These are phyloP conservation scores for Alnus glutinosa DNA, from an alignment of 306 rosid genomes.

Conservation along the genomic window DNA sequence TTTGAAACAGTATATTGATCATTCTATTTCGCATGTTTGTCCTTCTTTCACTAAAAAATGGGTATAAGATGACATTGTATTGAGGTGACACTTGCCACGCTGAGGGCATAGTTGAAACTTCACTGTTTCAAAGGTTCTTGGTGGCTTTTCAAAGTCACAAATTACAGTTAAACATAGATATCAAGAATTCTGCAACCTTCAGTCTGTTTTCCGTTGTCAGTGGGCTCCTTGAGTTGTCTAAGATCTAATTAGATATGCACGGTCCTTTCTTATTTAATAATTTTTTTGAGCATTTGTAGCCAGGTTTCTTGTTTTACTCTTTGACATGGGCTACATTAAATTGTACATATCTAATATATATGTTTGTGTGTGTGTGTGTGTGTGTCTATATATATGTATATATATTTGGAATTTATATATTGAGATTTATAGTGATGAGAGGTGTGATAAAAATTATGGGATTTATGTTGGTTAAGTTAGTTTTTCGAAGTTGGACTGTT, in stretches of 20 bases:
- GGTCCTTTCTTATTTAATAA: too few species aligned
- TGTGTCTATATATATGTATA: too few species aligned
- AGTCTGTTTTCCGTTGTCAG: neutral
- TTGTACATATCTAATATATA: too few species aligned
- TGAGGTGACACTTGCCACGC: neutral
- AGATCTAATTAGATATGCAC: neutral
- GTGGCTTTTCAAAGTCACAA: neutral
- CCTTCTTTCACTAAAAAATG: neutral
- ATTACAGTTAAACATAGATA: neutral
- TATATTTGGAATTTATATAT: too few species aligned
- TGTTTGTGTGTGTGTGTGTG: too few species aligned
- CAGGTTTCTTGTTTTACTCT: too few species aligned
- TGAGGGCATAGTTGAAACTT: neutral
- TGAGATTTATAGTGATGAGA: neutral
- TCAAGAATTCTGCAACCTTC: neutral
- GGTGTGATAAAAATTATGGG: neutral
- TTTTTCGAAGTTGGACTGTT: conserved; percentile 14
- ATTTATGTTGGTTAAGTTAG: neutral
- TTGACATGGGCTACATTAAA: too few species aligned
- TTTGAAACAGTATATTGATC: neutral
- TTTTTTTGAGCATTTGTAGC: too few species aligned
- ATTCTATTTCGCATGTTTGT: neutral
- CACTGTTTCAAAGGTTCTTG: neutral
- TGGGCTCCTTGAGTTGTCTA: neutral
- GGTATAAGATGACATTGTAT: neutral